Evolutionary conservation across 1,284 basidiomycete genomes (phyloP), one percentile per base, ranked within the genome.

Genomic region (Ganoderma leucocontextum): DNA sequence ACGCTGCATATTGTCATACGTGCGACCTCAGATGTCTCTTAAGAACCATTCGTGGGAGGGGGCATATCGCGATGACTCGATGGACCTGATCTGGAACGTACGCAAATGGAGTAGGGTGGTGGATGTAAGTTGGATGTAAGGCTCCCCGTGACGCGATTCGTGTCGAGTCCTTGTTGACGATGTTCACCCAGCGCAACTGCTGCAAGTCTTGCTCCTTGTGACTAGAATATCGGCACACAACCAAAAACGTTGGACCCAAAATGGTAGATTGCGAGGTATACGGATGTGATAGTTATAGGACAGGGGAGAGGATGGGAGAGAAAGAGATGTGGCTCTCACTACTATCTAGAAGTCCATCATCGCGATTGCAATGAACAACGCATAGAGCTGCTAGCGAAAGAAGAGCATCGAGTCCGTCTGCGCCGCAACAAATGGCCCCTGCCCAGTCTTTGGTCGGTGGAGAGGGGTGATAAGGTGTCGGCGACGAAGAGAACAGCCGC

Each of bases 321-420:
- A 36, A 60, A 68, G 49, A 52, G 64, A 78, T 87, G 83, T 87
- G 76, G 83, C 85, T 86, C 83, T 75, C 85, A 82, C 86, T 81
- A 87, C 86, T 87, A 87, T 87, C 86, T 87, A 86, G 85, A 83
- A 86, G 82, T 80, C 83, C 84, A 83, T 87, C 85, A 86, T 87
- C 74, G 82, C 80, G 77, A 73, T 63, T 69, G 71, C 44, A 66
- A 70, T 69, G 70, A 72, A 72, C 74, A 74, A 74, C 72, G 76
- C 79, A 76, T 81, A 82, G 80, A 78, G 81, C 77, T 83, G 83
- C 83, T 83, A 84, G 83, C 83, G 83, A 84, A 84, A 79, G 80
- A 74, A 80, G 80, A 82, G 81, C 81, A 62, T 22, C 58, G 70
- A 71, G 64, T 60, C 58, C 58, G 22, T 80, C 79, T 82, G 68